A percentile compares a stretch with the other conserved stretches of the same genome.
Evolutionary conservation across 116 monocot species (phyloP).

Genomic region (Papilionanthe hybrid): DNA sequence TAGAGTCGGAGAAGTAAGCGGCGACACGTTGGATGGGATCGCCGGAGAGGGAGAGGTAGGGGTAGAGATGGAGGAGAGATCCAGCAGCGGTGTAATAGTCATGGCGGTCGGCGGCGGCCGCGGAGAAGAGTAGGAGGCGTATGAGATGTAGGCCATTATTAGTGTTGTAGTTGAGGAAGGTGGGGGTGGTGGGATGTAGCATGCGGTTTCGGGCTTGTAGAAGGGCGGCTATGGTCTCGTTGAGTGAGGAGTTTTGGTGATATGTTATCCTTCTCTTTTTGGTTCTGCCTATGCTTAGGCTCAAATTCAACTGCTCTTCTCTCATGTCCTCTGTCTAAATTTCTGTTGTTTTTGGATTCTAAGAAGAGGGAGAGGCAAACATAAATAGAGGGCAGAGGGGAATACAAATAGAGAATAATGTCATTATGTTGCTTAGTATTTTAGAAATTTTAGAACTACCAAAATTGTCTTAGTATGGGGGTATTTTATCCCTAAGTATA

Average conservation of each 20-base stretch:
- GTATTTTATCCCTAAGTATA: too few species aligned
- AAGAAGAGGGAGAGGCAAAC: too few species aligned
- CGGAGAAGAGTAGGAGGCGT: constrained; percentile 33
- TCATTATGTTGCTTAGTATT: too few species aligned
- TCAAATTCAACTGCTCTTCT: neutral
- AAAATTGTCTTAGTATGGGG: too few species aligned
- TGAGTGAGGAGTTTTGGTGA: too few species aligned
- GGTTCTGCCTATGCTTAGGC: neutral
- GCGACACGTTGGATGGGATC: constrained; percentile 48
- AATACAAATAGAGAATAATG: too few species aligned
- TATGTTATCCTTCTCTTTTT: constrained; percentile 1
- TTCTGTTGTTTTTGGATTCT: too few species aligned
- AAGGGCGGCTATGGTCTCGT: neutral
- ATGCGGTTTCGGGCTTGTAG: constrained; percentile 33
- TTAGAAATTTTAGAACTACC: too few species aligned
- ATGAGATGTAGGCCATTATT: constrained; percentile 28
- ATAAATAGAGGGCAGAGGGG: too few species aligned
- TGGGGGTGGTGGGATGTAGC: constrained; percentile 7
- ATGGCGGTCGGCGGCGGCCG: constrained; percentile 21
- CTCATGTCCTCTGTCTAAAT: neutral
- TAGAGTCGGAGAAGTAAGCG: constrained; percentile 38
- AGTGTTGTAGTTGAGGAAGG: constrained; percentile 3
- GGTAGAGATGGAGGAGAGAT: constrained; percentile 28
- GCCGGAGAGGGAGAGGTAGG: constrained; percentile 26
- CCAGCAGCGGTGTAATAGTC: constrained; percentile 18